A percentile compares a stretch with the other conserved stretches of the same genome.
phyloP scores from a whole-genome alignment of 768 basidiomycete genomes.

The Mycena vitilis region DNA sequence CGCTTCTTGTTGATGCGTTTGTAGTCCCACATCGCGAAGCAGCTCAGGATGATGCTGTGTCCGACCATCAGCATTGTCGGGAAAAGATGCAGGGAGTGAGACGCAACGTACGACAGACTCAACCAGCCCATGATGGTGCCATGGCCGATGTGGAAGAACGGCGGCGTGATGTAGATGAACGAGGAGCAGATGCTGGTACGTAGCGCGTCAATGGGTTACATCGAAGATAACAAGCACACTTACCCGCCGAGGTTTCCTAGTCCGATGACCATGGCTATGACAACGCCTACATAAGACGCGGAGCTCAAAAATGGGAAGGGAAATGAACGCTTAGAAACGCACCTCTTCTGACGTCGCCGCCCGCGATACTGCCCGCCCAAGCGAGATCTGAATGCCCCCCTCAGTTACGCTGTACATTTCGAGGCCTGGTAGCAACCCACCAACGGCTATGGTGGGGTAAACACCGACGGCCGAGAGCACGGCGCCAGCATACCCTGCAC shows the following conservation, averaged over 20 bases:
- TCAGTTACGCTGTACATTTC: background rate
- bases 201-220: background rate
- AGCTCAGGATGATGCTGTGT: conserved; percentile 45
- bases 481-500: conserved; percentile 51
- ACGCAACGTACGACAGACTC: conserved; percentile 40
- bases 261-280: conserved; percentile 59
- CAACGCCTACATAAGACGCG: conserved; percentile 45
- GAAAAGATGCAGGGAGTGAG: no score
- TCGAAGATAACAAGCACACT: background rate
- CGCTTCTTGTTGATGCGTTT: conserved; percentile 55
- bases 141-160: conserved; percentile 35
- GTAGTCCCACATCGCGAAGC: conserved; percentile 56
- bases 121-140: conserved; percentile 33
- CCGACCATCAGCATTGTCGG: conserved; percentile 4
- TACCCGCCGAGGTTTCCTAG: conserved; percentile 58
- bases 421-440: background rate
- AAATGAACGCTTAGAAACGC: background rate
- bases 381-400: conserved; percentile 42
- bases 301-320: no score
- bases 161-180: conserved; percentile 38
- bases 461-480: conserved; percentile 56
- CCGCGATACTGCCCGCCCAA: conserved; percentile 59
- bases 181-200: conserved; percentile 38
- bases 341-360: conserved; percentile 53
- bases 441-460: conserved; percentile 53